Evolutionary conservation across 2,329 filamentous ascomycete genomes (phyloP), one percentile per base, ranked within the genome.

Genomic region (Botrytis elliptica): DNA sequence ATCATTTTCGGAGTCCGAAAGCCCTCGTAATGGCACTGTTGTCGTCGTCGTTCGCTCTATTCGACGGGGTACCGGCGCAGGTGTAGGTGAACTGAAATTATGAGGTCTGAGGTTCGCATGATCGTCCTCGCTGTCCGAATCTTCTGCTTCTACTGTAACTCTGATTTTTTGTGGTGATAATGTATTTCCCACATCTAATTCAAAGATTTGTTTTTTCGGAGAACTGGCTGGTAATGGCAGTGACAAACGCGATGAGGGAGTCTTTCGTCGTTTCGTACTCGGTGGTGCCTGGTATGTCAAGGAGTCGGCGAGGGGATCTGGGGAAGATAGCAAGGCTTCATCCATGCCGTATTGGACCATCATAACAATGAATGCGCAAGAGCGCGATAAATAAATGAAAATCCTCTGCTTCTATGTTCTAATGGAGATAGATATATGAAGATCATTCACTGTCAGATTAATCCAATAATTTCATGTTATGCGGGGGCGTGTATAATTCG

Each of bases 191-290:
- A 82, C 78, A 72, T 82, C 79, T 66, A 82, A 73, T 49, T 82
- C 77, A 65, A 82, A 82, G 8, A 77, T 81, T 74, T 81, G 79
- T 70, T 81, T 82, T 42, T 77, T 81, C 25, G 80, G 80, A 52
- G 79, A 81, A 69, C 77, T 81, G 36, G 76, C 74, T 70, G 76
- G 76, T 36, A 76, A 69, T 55, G 78, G 77, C 7, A 80, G 73
- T 46, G 78, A 80, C 2, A 75, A 75, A 68, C 75, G 73, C 57
- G 72, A 71, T 66, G 70, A 74, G 20, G 77, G 75, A 49, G 75
- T 72, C 59, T 77, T 78, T 64, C 77, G 76, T 59, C 76, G 60
- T 74, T 80, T 81, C 68, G 78, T 52, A 74, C 80, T 81, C 52
- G 76, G 62, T 40, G 79, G 77, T 22, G 78, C 78, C 22, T 77